phyloP scores from a whole-genome alignment of 2,329 filamentous ascomycete species.

The Metarhizium humberi region DNA sequence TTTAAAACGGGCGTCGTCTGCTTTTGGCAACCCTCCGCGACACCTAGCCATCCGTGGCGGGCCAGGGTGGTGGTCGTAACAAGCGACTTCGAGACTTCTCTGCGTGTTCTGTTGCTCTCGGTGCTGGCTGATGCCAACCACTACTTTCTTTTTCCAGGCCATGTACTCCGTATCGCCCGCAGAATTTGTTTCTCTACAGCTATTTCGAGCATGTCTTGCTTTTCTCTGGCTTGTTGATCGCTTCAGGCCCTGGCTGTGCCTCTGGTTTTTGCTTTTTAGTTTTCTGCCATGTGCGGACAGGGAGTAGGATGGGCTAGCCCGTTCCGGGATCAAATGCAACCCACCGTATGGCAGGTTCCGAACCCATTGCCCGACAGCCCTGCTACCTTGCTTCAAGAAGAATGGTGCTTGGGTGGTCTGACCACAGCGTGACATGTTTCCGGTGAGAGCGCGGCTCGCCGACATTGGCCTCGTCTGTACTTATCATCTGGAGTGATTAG shows the following conservation, averaged over 20 bases:
- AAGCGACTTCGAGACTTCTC: background rate
- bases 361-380: background rate
- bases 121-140: background rate
- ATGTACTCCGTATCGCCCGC: background rate
- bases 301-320: background rate
- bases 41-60: background rate
- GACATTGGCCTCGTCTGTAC: background rate
- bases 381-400: background rate
- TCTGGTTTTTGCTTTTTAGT: background rate
- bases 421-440: background rate
- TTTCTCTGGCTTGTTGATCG: background rate
- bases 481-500: background rate
- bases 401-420: background rate
- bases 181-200: background rate
- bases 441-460: too few relatives aligned
- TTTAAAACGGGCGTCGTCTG: background rate
- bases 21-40: background rate
- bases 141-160: background rate
- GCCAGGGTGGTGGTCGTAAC: background rate
- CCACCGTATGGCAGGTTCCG: slow-evolving; percentile 5
- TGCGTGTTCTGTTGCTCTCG: background rate
- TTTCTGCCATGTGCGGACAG: slow-evolving; percentile 1
- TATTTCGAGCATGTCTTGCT: background rate
- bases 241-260: background rate
- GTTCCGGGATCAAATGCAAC: background rate